Conservation (phyloP, 768 basidiomycete genomes). For the Boletus patriciae region DNA sequence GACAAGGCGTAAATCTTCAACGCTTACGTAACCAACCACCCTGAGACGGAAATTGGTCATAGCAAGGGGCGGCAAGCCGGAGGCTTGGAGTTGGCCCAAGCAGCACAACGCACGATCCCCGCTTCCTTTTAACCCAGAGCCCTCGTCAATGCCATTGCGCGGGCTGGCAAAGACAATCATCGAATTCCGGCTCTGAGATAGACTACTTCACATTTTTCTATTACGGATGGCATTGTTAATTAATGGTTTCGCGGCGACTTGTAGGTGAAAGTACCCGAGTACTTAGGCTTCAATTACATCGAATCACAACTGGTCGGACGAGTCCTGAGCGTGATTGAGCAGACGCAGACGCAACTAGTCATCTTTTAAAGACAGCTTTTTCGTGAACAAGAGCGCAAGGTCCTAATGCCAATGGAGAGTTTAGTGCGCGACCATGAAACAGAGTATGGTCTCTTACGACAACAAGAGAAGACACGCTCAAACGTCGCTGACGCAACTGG, state of each 20-base stretch:
- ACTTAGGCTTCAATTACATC: conserved; percentile 12
- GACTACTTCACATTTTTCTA: neutral
- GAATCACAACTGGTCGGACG: neutral
- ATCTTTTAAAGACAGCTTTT: neutral
- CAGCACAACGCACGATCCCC: conserved; percentile 54
- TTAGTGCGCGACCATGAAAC: neutral
- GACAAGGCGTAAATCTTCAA: too few relatives aligned
- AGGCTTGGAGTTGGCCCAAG: conserved; percentile 57
- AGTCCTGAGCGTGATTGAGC: neutral
- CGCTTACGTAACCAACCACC: too few relatives aligned
- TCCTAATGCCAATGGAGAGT: conserved; percentile 17
- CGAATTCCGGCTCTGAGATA: conserved; percentile 48
- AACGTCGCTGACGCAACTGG: conserved; percentile 7
- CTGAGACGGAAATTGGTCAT: too few relatives aligned
- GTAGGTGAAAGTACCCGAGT: neutral
- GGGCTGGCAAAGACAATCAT: conserved; percentile 74
- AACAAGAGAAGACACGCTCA: conserved; percentile 23
- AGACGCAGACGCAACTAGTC: neutral
- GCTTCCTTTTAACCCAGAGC: conserved; percentile 43
- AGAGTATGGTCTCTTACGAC: conserved; percentile 18
- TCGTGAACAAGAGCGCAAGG: conserved; percentile 20
- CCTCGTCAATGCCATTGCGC: conserved; percentile 67
- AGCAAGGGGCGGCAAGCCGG: too few relatives aligned
- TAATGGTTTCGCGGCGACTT: neutral
- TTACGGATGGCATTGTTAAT: neutral